A percentile compares a stretch with the other conserved stretches of the same genome.
Evolutionary conservation across 306 rosid genomes (phyloP).

Genomic region (Biancaea sappan): DNA sequence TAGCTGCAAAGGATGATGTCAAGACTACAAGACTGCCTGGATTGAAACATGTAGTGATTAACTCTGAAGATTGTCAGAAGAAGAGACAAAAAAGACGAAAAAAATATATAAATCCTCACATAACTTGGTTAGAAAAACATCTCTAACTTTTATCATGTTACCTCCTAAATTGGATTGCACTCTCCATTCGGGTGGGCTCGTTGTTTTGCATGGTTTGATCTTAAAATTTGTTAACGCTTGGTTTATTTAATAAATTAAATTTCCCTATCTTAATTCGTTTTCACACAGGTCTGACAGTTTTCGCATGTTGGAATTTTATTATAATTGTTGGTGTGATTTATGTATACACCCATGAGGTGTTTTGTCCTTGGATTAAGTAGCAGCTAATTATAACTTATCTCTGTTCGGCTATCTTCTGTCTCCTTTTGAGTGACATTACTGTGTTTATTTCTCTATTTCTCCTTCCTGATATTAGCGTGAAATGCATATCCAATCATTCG

Average conservation of each 20-base stretch:
- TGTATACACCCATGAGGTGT: not conserved
- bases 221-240: not conserved
- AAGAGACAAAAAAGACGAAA: not conserved
- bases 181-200: not conserved
- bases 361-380: constrained; percentile 3
- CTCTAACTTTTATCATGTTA: not conserved
- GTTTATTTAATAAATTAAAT: not conserved
- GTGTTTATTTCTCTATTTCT: not conserved
- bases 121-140: not conserved
- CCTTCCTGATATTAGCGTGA: not conserved
- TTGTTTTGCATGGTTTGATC: not conserved
- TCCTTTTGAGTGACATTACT: not conserved
- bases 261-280: not conserved
- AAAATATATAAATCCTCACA: not conserved
- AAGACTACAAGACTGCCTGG: constrained; percentile 17
- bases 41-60: constrained; percentile 19
- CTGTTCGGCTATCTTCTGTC: constrained; percentile 13
- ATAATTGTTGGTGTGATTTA: not conserved
- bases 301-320: not conserved
- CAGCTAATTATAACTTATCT: not conserved
- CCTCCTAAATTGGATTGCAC: not conserved
- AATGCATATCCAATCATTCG: constrained; percentile 32
- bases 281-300: not conserved
- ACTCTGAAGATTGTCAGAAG: not conserved
- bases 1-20: constrained; percentile 40